Percentiles rank a stretch among this genome's conserved stretches.
These are phyloP conservation scores for Brassica nigra DNA, from an alignment of 345 rosid genomes.

Conservation along the genomic window DNA sequence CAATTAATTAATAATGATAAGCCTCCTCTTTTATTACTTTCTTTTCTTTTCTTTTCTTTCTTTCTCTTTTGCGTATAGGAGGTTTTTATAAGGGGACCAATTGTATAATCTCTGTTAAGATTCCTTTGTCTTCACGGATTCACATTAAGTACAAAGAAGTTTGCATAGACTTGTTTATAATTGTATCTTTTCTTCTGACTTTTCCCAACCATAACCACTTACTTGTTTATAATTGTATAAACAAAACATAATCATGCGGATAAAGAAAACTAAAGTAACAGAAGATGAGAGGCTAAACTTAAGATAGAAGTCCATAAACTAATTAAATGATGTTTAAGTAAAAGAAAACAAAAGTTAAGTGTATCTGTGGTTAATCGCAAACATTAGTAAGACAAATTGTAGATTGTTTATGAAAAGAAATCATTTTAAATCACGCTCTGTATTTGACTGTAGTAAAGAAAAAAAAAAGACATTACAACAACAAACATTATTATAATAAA, in stretches of 20 bases:
- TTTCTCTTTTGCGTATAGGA: not conserved
- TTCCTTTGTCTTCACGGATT: not conserved
- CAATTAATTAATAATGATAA: not conserved
- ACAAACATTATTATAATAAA: not conserved
- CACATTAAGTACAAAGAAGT: not conserved
- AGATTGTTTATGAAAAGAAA: constrained; percentile 22
- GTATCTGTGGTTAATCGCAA: constrained; percentile 40
- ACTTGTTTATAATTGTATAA: not conserved
- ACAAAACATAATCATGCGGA: constrained; percentile 16
- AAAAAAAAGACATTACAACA: not conserved
- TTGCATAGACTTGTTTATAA: not conserved
- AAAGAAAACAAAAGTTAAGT: constrained; percentile 11
- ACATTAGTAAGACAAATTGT: constrained; percentile 40
- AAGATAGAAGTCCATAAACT: constrained; percentile 13
- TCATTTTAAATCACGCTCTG: constrained; percentile 14
- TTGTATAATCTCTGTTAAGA: not conserved
- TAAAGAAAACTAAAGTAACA: not conserved
- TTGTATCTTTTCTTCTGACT: not conserved
- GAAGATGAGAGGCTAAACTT: not conserved
- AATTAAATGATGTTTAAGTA: constrained; percentile 6
- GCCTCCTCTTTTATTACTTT: too few relatives aligned
- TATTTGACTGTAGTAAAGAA: constrained; percentile 35
- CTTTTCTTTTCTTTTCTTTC: not conserved
- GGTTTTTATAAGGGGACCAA: not conserved
- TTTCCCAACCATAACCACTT: not conserved